Evolutionary conservation across 2,329 filamentous ascomycete genomes (phyloP).

Genomic region (Diaporthe destruens): DNA sequence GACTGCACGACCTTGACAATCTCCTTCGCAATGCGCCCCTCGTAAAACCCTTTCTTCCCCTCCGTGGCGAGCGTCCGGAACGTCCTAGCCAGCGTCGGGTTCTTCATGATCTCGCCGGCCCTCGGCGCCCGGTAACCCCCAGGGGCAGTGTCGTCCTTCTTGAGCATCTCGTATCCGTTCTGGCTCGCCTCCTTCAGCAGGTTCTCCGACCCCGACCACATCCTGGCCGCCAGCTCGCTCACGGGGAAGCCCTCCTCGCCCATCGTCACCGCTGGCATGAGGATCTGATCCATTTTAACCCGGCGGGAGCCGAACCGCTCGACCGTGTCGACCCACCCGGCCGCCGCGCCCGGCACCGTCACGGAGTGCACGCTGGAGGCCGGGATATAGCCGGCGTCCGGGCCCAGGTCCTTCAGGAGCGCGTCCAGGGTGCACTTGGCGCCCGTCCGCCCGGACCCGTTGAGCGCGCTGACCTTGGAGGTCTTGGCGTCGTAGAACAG

Average conservation of each 20-base stretch:
- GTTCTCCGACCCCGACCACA: slow-evolving; percentile 78
- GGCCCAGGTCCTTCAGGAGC: slow-evolving; percentile 76
- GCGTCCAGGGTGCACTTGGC: slow-evolving; percentile 76
- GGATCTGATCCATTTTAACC: slow-evolving; percentile 79
- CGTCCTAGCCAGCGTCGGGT: slow-evolving; percentile 82
- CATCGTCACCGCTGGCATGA: slow-evolving; percentile 85
- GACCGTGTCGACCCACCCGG: slow-evolving; percentile 92
- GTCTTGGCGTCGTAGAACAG: slow-evolving; percentile 89
- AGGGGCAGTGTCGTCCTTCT: slow-evolving; percentile 73
- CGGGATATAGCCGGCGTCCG: slow-evolving; percentile 72
- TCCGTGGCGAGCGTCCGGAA: slow-evolving; percentile 83
- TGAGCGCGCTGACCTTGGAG: slow-evolving; percentile 85
- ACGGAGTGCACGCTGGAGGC: slow-evolving; percentile 82
- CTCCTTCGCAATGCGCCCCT: slow-evolving; percentile 83
- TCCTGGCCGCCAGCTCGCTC: slow-evolving; percentile 78
- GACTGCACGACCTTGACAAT: slow-evolving; percentile 82
- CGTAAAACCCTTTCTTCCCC: slow-evolving; percentile 93
- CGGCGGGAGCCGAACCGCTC: slow-evolving; percentile 92
- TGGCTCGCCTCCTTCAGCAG: slow-evolving; percentile 80
- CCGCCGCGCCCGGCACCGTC: slow-evolving; percentile 90
- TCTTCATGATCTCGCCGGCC: slow-evolving; percentile 90
- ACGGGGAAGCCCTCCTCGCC: slow-evolving; percentile 93
- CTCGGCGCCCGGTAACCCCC: slow-evolving; percentile 80
- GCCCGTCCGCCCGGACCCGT: slow-evolving; percentile 90
- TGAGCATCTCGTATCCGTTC: slow-evolving; percentile 89